Evolutionary conservation across 1,139 yeast species (phyloP).

Genomic region (Lodderomyces parapsilosis): DNA sequence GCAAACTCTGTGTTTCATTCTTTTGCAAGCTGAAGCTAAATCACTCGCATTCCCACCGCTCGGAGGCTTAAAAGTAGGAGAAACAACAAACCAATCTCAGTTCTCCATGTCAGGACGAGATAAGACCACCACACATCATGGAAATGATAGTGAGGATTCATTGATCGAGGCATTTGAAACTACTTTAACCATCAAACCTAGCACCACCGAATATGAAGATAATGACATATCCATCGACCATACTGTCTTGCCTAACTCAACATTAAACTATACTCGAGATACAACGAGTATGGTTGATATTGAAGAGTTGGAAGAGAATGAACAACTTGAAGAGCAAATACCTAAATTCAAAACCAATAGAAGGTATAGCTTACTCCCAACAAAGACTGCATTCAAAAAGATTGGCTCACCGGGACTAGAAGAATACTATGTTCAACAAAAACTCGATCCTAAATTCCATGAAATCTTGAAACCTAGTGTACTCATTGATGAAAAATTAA

Average conservation of each 20-base stretch:
- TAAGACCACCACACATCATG: constrained; percentile 11
- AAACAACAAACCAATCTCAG: background rate
- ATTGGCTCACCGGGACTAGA: constrained; percentile 17
- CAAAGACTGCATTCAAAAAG: constrained; percentile 12
- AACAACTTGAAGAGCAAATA: constrained; percentile 30
- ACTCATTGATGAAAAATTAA: constrained; percentile 35
- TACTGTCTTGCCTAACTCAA: constrained; percentile 33
- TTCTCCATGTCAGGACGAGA: background rate
- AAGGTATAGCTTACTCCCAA: constrained; percentile 30
- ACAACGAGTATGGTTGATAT: constrained; percentile 31
- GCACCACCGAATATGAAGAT: constrained; percentile 37
- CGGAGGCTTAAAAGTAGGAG: background rate
- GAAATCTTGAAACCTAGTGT: constrained; percentile 32
- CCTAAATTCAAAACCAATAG: constrained; percentile 37
- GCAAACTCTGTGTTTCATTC: too few relatives aligned
- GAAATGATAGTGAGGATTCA: constrained; percentile 45
- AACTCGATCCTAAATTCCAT: constrained; percentile 22
- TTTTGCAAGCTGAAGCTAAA: background rate
- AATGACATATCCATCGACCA: constrained; percentile 46
- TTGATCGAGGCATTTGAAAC: constrained; percentile 50
- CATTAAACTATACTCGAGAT: constrained; percentile 23
- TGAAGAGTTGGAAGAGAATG: constrained; percentile 37
- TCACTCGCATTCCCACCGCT: background rate
- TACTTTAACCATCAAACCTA: constrained; percentile 44
- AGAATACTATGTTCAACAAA: constrained; percentile 15